phyloP scores from a whole-genome alignment of 305 asterid species.

The Fraxinus nigra region DNA sequence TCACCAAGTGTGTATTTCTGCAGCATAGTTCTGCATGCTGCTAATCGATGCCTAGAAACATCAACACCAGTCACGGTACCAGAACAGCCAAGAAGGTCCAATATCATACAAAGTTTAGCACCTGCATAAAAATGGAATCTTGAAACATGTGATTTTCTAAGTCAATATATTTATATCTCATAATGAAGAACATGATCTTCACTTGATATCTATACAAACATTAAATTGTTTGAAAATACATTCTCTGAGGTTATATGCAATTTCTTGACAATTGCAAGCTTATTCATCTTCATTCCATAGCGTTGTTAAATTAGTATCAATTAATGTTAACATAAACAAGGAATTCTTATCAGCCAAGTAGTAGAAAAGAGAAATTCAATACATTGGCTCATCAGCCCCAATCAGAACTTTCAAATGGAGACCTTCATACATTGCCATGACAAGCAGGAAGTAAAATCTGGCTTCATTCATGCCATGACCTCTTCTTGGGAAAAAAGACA shows the following conservation, averaged over 20 bases:
- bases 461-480: neutral
- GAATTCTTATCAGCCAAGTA: neutral
- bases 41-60: slow-evolving; percentile 79
- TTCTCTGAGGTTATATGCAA: neutral
- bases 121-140: slow-evolving; percentile 45
- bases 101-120: slow-evolving; percentile 92
- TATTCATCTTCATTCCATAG: neutral
- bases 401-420: neutral
- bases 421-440: neutral
- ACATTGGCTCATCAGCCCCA: neutral
- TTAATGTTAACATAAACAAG: neutral
- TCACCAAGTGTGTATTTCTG: slow-evolving; percentile 78
- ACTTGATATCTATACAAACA: neutral
- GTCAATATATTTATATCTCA: neutral
- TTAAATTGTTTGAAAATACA: neutral
- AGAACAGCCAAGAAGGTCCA: slow-evolving; percentile 73
- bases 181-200: neutral
- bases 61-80: slow-evolving; percentile 94
- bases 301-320: neutral
- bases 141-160: neutral
- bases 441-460: neutral
- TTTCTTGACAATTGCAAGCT: neutral
- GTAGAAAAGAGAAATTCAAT: neutral
- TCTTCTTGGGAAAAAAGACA: neutral
- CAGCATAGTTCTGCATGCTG: slow-evolving; percentile 87